A percentile compares a stretch with the other conserved stretches of the same genome.
Conservation (phyloP, 129 eudicot genomes). For the Centaurea solstitialis region DNA sequence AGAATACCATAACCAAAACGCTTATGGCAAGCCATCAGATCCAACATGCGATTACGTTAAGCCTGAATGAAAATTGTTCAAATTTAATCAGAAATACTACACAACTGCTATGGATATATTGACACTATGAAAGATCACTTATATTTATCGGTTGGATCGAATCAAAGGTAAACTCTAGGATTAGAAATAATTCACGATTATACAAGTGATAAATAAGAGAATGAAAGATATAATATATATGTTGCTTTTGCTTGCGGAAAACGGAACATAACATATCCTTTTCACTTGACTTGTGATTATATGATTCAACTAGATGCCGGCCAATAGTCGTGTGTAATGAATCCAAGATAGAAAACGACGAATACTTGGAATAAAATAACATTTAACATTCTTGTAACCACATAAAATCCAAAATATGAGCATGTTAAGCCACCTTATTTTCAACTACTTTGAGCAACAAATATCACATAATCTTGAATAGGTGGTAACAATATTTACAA, state of each 20-base stretch:
- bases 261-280: constrained; percentile 4
- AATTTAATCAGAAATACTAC: neutral
- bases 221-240: neutral
- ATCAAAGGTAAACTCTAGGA: constrained; percentile 7
- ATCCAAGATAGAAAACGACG: neutral
- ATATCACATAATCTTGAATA: constrained; percentile 12
- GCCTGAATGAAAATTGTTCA: constrained; percentile 8
- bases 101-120: too few relatives aligned
- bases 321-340: neutral
- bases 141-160: neutral
- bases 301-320: constrained; percentile 8
- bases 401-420: neutral
- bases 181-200: neutral
- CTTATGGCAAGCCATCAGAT: constrained; percentile 20
- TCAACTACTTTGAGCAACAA: constrained; percentile 18
- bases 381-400: constrained; percentile 1
- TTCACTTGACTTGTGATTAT: neutral
- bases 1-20: neutral
- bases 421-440: neutral
- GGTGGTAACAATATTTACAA: neutral
- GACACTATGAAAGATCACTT: neutral
- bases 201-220: neutral
- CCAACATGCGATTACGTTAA: neutral
- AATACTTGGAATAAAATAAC: neutral
- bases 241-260: constrained; percentile 18